These are phyloP conservation scores for Umbelopsis ramanniana DNA, from an alignment of 192 early-diverging fungal genomes.

Conservation along the genomic window DNA sequence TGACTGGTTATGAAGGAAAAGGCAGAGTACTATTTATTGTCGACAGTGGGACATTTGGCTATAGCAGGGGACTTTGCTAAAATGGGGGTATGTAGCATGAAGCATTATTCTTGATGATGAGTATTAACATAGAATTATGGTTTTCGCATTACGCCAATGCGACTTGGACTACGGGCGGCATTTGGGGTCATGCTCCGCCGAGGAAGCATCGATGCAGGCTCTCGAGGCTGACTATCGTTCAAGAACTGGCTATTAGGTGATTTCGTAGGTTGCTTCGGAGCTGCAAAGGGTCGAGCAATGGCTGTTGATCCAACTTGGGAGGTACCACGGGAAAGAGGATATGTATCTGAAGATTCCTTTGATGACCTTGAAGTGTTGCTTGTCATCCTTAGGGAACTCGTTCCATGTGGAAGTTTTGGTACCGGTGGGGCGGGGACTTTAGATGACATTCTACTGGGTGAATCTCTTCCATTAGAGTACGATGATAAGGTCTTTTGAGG, in stretches of 20 bases:
- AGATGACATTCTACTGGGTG: not conserved
- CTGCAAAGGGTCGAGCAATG: not conserved
- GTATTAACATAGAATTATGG: not conserved
- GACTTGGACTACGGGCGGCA: conserved; percentile 12
- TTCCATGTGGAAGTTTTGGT: not conserved
- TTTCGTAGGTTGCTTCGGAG: not conserved
- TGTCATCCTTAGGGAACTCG: conserved; percentile 9
- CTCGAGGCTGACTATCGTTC: conserved; percentile 5
- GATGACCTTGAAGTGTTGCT: not conserved
- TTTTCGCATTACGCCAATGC: conserved; percentile 17
- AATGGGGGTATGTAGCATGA: not conserved
- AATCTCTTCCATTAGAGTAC: conserved; percentile 7
- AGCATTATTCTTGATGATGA: not conserved
- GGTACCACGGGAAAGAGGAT: not conserved
- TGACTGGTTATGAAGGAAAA: not conserved
- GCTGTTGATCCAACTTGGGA: not conserved
- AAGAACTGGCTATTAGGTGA: conserved; percentile 1
- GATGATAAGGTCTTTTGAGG: conserved; percentile 6
- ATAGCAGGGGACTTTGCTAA: not conserved
- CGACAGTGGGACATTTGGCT: not conserved
- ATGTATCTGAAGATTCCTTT: not conserved
- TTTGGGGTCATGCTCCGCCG: conserved; percentile 3
- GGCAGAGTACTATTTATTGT: not conserved
- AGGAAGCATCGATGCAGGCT: not conserved
- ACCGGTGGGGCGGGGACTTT: not conserved